Evolutionary conservation across 495 filamentous ascomycete species (phyloP).

Genomic region (Talaromyces proteolyticus): DNA sequence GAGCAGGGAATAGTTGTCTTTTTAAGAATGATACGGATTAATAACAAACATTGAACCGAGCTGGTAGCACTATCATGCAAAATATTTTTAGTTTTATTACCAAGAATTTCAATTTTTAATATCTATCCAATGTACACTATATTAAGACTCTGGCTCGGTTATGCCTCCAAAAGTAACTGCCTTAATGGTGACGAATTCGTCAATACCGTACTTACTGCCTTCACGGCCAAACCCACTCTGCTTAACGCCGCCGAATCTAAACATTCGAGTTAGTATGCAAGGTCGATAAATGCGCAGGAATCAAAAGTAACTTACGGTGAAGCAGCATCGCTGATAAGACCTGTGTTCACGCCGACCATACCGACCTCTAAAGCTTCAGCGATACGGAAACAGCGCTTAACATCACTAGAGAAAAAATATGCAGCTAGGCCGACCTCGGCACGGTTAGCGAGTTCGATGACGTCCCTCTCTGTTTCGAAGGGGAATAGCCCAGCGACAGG

Average conservation of each 20-base stretch:
- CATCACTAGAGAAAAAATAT: constrained; percentile 68
- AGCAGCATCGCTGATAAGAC: constrained; percentile 24
- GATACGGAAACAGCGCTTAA: constrained; percentile 59
- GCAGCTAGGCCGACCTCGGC: constrained; percentile 70
- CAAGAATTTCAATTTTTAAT: no score
- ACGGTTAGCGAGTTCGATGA: constrained; percentile 63
- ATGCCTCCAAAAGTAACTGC: constrained; percentile 81
- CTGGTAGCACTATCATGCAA: no score
- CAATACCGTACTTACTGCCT: constrained; percentile 82
- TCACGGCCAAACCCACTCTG: constrained; percentile 48
- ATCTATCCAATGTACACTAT: background rate
- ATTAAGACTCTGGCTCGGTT: constrained; percentile 39
- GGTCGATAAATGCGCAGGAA: constrained; percentile 1
- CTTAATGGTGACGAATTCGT: constrained; percentile 84
- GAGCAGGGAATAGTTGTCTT: no score
- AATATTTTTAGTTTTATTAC: no score
- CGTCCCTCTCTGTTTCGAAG: constrained; percentile 73
- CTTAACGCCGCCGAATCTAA: constrained; percentile 48
- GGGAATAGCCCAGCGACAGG: constrained; percentile 68
- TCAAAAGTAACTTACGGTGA: constrained; percentile 10
- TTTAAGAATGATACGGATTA: no score
- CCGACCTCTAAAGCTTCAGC: constrained; percentile 63
- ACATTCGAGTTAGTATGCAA: background rate
- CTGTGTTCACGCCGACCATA: constrained; percentile 35
- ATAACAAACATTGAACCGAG: no score